Evolutionary conservation across 225 moss, liverwort and hornwort species (phyloP), one percentile per base, ranked within the genome.

Genomic region (Anthoceros angustus): DNA sequence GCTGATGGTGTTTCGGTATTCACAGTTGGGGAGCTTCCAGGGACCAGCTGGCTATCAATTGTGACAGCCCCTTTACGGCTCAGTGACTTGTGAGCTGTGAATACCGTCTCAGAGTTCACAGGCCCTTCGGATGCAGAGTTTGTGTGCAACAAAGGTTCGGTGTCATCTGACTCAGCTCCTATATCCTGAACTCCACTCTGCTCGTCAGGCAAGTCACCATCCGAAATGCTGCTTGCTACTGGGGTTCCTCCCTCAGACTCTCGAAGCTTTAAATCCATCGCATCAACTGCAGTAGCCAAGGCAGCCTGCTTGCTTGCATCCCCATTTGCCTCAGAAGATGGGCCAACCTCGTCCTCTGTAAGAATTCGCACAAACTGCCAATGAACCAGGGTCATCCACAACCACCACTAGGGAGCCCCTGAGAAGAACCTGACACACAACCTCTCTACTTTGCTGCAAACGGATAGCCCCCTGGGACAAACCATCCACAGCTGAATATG

Each of bases 201-300:
- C n/a, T 55, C 7, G 14, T 55, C 14, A 55, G 18, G n/a, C 8
- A 6, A 23, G 55, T 18, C 55, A 7, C 23, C 55, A 18, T 7
- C 55, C 18, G 55, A 15, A 23, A 55, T 55, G n/a, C n/a, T 55
- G 12, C n/a, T 18, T 4, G 55, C n/a, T 55, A 20, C 32, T 32
- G 32, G 18, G 55, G 18, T 55, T 18, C 55, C 7, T 55, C 55
- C 23, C 55, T 55, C 55, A 18, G 55, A 18, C 7, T 55, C 55
- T 55, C 23, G 55, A 9, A 55, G 55, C 23, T n/a, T 55, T 55
- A 55, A 7, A 55, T 55, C 78, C 85, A 88, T 87, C 39, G 84
- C 86, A 64, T 91, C 91, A 67, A 91, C 82, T 40, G 88, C 95
- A 70, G 81, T 82, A 67, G 87, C 82, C 66, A 91, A 70, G 8